phyloP scores from a whole-genome alignment of 371 early-diverging fungal genomes.

The Syncephalis fuscata region DNA sequence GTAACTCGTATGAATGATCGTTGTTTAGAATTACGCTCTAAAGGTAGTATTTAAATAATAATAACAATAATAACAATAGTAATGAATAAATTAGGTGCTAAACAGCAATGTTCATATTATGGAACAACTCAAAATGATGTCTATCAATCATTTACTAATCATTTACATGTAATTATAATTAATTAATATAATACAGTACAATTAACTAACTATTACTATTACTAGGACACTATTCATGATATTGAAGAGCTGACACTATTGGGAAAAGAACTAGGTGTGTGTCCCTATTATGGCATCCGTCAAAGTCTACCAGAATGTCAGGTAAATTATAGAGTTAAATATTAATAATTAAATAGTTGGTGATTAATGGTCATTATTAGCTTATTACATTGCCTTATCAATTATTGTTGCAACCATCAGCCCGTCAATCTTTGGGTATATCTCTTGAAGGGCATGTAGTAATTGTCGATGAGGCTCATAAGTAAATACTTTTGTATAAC shows the following conservation, averaged over 20 bases:
- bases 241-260: slow-evolving; percentile 70
- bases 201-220: no score
- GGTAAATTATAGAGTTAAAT: slow-evolving; percentile 11
- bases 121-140: slow-evolving; percentile 9
- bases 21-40: slow-evolving; percentile 38
- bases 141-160: no score
- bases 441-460: slow-evolving; percentile 52
- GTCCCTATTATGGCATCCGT: slow-evolving; percentile 88
- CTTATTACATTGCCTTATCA: slow-evolving; percentile 80
- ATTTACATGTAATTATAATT: no score
- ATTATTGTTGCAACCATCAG: slow-evolving; percentile 48
- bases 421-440: slow-evolving; percentile 65
- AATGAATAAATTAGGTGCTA: slow-evolving; percentile 1
- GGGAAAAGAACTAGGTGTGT: slow-evolving; percentile 38
- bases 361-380: slow-evolving; percentile 34
- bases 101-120: slow-evolving; percentile 2
- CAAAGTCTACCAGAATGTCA: slow-evolving; percentile 10
- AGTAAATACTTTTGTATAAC: slow-evolving; percentile 10
- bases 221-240: slow-evolving; percentile 37
- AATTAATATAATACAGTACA: no score
- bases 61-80: slow-evolving; percentile 19
- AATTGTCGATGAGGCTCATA: slow-evolving; percentile 86
- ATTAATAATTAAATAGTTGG: background rate
- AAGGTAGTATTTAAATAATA: slow-evolving; percentile 12
- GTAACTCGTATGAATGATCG: slow-evolving; percentile 49